Evolutionary conservation across 441 rosid genomes (phyloP), one percentile per base, ranked within the genome.

Genomic region (Eugenia klotzschiana): DNA sequence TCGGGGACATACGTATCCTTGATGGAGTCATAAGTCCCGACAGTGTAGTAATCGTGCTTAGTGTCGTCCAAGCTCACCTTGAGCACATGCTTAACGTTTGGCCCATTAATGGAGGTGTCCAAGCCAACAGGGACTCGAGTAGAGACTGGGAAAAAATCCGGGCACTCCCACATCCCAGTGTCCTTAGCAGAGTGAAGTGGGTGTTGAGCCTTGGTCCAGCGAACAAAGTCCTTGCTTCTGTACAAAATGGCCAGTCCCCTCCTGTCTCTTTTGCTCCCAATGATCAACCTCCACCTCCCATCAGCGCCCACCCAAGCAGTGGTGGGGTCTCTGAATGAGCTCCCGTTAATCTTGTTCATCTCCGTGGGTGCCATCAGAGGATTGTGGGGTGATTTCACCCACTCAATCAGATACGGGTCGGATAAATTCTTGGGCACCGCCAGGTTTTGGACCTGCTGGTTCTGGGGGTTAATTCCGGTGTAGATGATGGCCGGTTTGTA

Each of bases 11-110:
- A 95, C 1, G 80, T 82, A 79, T 94, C 97, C 12, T 60, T 83
- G 0, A 10, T 16, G 16, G 41, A 41, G 40, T 91, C 83, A 57
- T 93, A 96, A 3, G 88, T 83, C n/a, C 98, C 98, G 11, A 94
- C 80, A 0, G 94, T 89, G 87, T 96, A 96, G 79, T 85, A 83
- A 2, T 94, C 98, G 83, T 91, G 94, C 58, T 86, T 90, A 20
- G 90, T 87, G 51, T 90, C 90, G 43, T 89, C 93, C 79, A 95
- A 89, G 86, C 98, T 95, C 20, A 85, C n/a, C 86, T 96, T 94
- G 51, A 96, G 87, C 58, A 92, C 95, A 81, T 93, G 92, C 69
- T 93, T 94, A 27, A 92, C 81, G 1, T 33, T 51, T 0, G 84
- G 55, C 9, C 83, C 86, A 13, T 83, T 72, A 46, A 56, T 56